These are phyloP conservation scores for Ceratocystis albifundus DNA, from an alignment of 2,329 filamentous ascomycete genomes.

Conservation along the genomic window DNA sequence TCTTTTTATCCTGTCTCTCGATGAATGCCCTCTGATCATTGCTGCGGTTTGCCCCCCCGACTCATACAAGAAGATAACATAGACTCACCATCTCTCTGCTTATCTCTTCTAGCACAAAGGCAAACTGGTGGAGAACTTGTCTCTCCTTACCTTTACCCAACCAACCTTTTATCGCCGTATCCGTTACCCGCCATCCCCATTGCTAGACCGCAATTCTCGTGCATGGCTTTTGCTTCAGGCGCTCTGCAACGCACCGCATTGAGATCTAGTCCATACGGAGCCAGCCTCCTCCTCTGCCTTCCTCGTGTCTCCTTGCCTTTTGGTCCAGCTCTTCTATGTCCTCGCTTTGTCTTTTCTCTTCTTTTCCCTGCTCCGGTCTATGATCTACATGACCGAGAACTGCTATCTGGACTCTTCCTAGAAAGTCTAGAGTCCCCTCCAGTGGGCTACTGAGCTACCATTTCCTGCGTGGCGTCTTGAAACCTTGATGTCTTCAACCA, in stretches of 20 bases:
- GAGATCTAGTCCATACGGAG: background rate
- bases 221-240: background rate
- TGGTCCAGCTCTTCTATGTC: too few species aligned
- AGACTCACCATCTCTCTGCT: background rate
- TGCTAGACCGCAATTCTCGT: background rate
- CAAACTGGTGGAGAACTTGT: background rate
- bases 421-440: background rate
- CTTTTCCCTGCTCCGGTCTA: background rate
- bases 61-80: background rate
- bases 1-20: too few species aligned
- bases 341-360: background rate
- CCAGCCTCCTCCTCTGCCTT: background rate
- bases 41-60: too few species aligned
- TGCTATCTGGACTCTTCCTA: background rate
- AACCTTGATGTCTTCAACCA: too few species aligned
- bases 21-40: too few species aligned
- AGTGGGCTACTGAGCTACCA: background rate
- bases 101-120: background rate
- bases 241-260: background rate
- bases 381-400: background rate
- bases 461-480: too few species aligned
- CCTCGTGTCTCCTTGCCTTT: too few species aligned
- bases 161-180: background rate
- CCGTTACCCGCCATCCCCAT: background rate
- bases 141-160: constrained; percentile 4